A percentile compares a stretch with the other conserved stretches of the same genome.
Conservation (phyloP, 1,284 basidiomycete species). For the Entoloma clypeatum region DNA sequence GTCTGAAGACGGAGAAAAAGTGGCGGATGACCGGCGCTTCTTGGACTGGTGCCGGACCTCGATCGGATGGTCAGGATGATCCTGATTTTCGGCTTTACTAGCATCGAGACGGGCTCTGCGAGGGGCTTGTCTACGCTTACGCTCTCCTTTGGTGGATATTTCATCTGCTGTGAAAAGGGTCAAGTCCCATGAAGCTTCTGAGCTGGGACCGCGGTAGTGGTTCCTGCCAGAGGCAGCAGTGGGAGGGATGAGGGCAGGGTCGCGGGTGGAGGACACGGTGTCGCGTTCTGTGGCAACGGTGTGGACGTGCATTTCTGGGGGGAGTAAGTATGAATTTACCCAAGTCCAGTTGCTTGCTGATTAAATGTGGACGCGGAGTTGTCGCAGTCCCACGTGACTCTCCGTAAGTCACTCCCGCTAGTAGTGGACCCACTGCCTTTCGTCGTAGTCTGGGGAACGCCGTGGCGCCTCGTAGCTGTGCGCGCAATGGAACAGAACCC, state of each 20-base stretch:
- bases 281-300: constrained; percentile 53
- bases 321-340: no score
- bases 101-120: no score
- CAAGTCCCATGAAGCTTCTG: constrained; percentile 56
- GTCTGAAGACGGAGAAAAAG: constrained; percentile 22
- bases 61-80: no score
- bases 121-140: constrained; percentile 60
- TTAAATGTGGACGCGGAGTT: no score
- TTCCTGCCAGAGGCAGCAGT: constrained; percentile 69
- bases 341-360: no score
- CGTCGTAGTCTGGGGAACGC: no score
- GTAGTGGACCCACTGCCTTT: no score
- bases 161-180: constrained; percentile 48
- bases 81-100: no score
- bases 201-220: constrained; percentile 63
- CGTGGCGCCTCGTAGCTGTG: no score
- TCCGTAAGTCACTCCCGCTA: no score
- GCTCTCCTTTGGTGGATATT: constrained; percentile 33
- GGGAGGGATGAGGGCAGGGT: constrained; percentile 70
- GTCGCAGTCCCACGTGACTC: no score
- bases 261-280: constrained; percentile 63
- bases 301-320: constrained; percentile 33
- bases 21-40: constrained; percentile 35
- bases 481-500: no score
- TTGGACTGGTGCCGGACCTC: constrained; percentile 32